Conservation (phyloP, 73 alveolate genomes). For the Paramecium sexaurelia region DNA sequence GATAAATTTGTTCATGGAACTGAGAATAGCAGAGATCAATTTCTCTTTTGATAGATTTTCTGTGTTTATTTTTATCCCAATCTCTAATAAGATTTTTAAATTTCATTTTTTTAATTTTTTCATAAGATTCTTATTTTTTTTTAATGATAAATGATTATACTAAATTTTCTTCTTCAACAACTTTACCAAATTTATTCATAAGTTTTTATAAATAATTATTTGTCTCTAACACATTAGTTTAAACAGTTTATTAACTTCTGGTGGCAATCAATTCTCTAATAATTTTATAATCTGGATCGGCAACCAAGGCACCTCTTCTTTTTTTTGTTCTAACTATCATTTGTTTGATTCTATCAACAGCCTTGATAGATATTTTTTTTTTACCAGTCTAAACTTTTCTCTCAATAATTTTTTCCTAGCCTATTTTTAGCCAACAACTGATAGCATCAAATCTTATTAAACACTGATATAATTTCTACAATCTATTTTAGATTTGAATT, state of each 20-base stretch:
- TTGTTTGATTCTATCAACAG: conserved; percentile 32
- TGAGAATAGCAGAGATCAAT: background rate
- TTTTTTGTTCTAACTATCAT: background rate
- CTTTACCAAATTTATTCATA: background rate
- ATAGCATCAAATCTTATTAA: conserved; percentile 5
- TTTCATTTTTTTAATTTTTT: background rate
- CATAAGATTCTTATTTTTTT: conserved; percentile 18
- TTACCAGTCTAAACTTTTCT: conserved; percentile 8
- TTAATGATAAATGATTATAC: conserved; percentile 1
- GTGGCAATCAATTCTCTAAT: background rate
- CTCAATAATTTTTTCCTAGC: background rate
- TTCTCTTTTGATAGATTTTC: background rate
- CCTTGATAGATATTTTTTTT: background rate
- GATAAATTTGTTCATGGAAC: background rate
- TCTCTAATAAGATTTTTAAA: background rate
- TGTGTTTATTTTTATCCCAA: background rate
- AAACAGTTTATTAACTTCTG: background rate
- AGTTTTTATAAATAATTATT: background rate
- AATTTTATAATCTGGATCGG: conserved; percentile 17
- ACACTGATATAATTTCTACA: conserved; percentile 1
- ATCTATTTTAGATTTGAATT: conserved; percentile 1
- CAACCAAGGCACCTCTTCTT: conserved; percentile 23
- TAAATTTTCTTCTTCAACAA: background rate
- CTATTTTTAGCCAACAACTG: background rate
- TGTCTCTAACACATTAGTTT: background rate